These are phyloP conservation scores for Colletotrichum kahawae DNA, from an alignment of 2,329 filamentous ascomycete genomes.

Conservation along the genomic window DNA sequence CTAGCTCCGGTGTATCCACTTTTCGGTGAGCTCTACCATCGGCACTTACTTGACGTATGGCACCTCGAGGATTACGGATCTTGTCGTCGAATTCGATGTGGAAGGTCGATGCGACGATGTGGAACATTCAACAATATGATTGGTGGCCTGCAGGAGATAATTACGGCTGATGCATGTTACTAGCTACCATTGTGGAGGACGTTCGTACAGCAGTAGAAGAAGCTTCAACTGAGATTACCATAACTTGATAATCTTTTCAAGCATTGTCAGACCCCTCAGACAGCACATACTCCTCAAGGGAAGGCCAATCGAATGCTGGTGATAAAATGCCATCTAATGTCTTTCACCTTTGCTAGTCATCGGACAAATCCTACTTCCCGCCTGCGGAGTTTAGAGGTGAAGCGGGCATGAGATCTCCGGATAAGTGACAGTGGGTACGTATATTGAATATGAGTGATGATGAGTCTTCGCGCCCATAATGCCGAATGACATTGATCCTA, in stretches of 20 bases:
- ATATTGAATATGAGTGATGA: not conserved
- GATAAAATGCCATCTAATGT: not conserved
- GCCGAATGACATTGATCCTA: not conserved
- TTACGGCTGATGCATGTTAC: not conserved
- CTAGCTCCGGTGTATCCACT: not conserved
- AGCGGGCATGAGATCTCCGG: not conserved
- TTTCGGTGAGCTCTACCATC: not conserved
- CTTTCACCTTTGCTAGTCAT: not conserved
- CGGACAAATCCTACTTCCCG: not conserved
- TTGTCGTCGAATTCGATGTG: not conserved
- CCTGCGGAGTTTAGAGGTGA: not conserved
- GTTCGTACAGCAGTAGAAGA: not conserved
- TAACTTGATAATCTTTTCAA: not conserved
- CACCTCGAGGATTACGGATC: not conserved
- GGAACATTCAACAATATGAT: not conserved
- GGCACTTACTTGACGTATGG: not conserved
- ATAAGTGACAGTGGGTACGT: not conserved
- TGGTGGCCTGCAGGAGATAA: rapidly evolving
- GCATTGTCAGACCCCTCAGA: not conserved
- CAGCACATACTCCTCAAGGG: not conserved
- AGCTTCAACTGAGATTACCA: not conserved
- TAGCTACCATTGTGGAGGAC: not conserved
- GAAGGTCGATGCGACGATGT: not conserved
- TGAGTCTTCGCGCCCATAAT: not conserved
- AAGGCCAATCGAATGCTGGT: not conserved